Evolutionary conservation across 768 basidiomycete species (phyloP), one percentile per base, ranked within the genome.

Genomic region (Lyophyllum shimeji): DNA sequence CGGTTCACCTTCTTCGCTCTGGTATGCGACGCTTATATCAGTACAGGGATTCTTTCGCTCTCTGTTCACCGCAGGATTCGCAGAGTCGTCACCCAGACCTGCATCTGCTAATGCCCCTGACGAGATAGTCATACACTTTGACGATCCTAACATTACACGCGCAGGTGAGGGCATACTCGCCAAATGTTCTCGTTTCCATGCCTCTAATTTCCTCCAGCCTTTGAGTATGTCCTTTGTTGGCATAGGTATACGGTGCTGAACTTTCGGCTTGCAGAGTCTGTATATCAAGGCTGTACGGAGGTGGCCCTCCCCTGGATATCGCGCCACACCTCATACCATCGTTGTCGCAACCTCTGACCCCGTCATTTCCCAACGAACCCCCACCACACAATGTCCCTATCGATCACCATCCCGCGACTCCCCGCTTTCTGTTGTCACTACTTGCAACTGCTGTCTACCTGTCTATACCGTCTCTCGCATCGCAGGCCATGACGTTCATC

Each of bases 401-500:
- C 0, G 81, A 76, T 20, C 78, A 86, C 33, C 93, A 95, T 46
- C 86, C 86, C 0, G 90, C 87, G 0, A 83, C 87, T 0, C 92
- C 95, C 3, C 79, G 83, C 8, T 87, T 97, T 63, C 81, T 97
- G 6, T 77, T 95, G 13, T 94, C 93, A 3, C 79, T 97, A 15
- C 83, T 98, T 29, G 91, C 95, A 0, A 93, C 93, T 13, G 80
- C 93, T 0, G 81, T 91, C 20, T 97, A 92, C 69, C 84, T 98
- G 20, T 90, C 89, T 27, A 87, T 95, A 17, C 88, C 91, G 0
- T 77, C 84, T 4, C 68, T 94, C 18, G 84, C 89, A 9, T 83
- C 88, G 0, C 85, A 91, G 59, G 87, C 91, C 0, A 76, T 95
- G n/a, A 74, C 81, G 1, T 73, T 82, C 42, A 81, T 96, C 25